Evolutionary conservation across 306 rosid species (phyloP).

Genomic region (Casuarina equisetifolia): DNA sequence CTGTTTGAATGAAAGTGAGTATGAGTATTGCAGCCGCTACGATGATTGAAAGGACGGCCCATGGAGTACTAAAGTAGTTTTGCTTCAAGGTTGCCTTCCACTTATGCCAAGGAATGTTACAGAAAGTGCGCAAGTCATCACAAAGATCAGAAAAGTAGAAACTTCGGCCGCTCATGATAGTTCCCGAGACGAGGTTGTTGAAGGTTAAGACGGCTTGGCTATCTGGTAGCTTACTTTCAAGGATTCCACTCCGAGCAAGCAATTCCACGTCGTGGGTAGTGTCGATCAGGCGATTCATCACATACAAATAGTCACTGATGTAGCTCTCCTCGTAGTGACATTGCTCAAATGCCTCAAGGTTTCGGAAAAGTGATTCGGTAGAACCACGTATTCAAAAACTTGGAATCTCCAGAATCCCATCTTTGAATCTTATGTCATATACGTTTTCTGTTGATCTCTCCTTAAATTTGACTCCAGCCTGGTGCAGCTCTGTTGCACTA

Average conservation of each 20-base stretch:
- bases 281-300: constrained; percentile 26
- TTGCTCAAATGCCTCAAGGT: constrained; percentile 31
- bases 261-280: constrained; percentile 26
- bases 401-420: constrained; percentile 36
- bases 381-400: not conserved
- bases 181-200: constrained; percentile 13
- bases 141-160: constrained; percentile 22
- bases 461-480: constrained; percentile 32
- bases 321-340: constrained; percentile 3
- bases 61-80: constrained; percentile 26
- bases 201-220: not conserved
- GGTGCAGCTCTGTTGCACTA: constrained; percentile 25
- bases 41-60: constrained; percentile 26
- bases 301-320: constrained; percentile 17
- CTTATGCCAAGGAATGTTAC: not conserved
- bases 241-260: constrained; percentile 26
- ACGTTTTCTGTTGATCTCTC: not conserved
- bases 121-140: not conserved
- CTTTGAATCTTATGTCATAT: constrained; percentile 17
- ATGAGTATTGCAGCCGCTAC: constrained; percentile 15
- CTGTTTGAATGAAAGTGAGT: constrained; percentile 14
- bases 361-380: constrained; percentile 6
- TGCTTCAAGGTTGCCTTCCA: constrained; percentile 35
- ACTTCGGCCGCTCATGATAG: not conserved
- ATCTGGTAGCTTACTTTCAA: constrained; percentile 23